Percentiles rank a stretch among this genome's conserved stretches.
These are phyloP conservation scores for Pythium diclinum DNA, from an alignment of 352 stramenopile genomes.

Conservation along the genomic window DNA sequence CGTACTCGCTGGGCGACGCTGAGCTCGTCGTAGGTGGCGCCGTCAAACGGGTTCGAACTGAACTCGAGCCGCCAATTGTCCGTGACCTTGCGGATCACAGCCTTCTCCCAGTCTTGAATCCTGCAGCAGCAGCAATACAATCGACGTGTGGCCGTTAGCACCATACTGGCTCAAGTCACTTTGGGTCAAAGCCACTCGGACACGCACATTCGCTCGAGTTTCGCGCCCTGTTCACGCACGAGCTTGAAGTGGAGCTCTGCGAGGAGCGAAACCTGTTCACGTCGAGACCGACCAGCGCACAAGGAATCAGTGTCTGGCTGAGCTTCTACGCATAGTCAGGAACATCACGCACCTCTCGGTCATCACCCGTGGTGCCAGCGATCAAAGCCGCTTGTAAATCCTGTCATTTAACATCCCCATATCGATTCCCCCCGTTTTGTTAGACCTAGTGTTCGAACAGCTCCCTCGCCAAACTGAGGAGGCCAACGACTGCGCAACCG, in stretches of 20 bases:
- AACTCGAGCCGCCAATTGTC: conserved; percentile 81
- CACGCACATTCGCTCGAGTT: conserved; percentile 80
- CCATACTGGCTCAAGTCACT: background rate
- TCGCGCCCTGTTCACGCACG: conserved; percentile 64
- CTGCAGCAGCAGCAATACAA: conserved; percentile 29
- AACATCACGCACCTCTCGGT: conserved; percentile 39
- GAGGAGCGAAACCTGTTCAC: conserved; percentile 57
- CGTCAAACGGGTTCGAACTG: conserved; percentile 56
- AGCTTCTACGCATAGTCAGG: conserved; percentile 1
- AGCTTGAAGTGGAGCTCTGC: conserved; percentile 84
- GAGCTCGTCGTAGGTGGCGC: conserved; percentile 53
- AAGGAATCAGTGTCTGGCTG: conserved; percentile 11
- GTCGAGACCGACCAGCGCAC: background rate
- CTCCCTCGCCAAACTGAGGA: background rate
- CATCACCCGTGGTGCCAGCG: conserved; percentile 39
- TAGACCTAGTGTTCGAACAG: background rate
- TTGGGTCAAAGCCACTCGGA: background rate
- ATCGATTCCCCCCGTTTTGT: conserved; percentile 15
- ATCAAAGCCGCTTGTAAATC: conserved; percentile 65
- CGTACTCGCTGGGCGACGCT: conserved; percentile 56
- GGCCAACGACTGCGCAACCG: conserved; percentile 1
- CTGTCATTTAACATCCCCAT: conserved; percentile 28
- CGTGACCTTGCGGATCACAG: conserved; percentile 62
- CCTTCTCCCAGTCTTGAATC: conserved; percentile 82
- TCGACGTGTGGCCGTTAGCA: conserved; percentile 10